Percentiles rank a stretch among this genome's conserved stretches.
These are phyloP conservation scores for Blastomyces silverae DNA, from an alignment of 2,329 filamentous ascomycete species.

Conservation along the genomic window DNA sequence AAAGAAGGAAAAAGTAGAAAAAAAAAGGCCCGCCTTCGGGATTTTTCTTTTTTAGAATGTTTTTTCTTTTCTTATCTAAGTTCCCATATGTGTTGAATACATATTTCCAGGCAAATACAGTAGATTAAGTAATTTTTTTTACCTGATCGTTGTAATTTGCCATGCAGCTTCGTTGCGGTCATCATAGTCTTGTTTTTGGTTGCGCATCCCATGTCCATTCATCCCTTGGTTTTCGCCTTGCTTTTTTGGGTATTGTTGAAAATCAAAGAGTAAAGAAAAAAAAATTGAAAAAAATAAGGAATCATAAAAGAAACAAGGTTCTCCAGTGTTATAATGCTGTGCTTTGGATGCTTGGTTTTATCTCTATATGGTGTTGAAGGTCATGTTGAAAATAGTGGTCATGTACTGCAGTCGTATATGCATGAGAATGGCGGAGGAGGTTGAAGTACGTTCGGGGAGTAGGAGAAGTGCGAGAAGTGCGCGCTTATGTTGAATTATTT, in stretches of 20 bases:
- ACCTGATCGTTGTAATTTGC: neutral
- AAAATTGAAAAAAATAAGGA: neutral
- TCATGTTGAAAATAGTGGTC: slow-evolving; percentile 31
- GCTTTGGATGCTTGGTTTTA: slow-evolving; percentile 2
- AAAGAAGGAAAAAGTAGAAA: slow-evolving; percentile 14
- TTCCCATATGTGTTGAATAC: slow-evolving; percentile 11
- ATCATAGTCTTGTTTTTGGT: neutral
- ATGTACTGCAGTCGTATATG: neutral
- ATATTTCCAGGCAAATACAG: slow-evolving; percentile 7
- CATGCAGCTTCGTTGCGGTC: neutral
- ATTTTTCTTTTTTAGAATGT: neutral
- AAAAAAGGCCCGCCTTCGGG: slow-evolving; percentile 20
- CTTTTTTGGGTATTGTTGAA: slow-evolving; percentile 28
- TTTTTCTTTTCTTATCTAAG: slow-evolving; percentile 4
- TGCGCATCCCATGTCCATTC: neutral
- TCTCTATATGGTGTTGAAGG: slow-evolving; percentile 23
- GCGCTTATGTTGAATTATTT: slow-evolving; percentile 12
- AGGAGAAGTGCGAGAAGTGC: neutral
- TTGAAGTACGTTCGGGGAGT: slow-evolving; percentile 25
- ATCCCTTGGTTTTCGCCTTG: slow-evolving; percentile 1
- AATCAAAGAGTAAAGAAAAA: slow-evolving; percentile 24
- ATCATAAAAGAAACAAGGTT: neutral
- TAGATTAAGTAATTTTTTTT: neutral
- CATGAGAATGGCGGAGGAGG: neutral
- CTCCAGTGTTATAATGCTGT: slow-evolving; percentile 19